A percentile compares a stretch with the other conserved stretches of the same genome.
These are phyloP conservation scores for Narthecium ossifragum DNA, from an alignment of 106 monocot species.

Conservation along the genomic window DNA sequence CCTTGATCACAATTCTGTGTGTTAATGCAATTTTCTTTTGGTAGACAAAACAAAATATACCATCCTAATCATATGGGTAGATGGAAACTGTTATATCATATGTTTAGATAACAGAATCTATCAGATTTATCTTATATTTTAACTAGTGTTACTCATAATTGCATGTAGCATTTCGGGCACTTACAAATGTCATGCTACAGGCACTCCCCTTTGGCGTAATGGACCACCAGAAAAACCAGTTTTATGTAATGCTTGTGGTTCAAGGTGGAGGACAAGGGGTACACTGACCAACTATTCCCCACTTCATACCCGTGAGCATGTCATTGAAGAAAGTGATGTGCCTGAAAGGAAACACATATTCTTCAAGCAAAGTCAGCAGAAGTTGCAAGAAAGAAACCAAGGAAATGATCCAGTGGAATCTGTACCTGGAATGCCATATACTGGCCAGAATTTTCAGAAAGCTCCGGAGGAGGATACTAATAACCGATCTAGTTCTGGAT, in stretches of 20 bases:
- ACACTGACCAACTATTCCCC: conserved; percentile 84
- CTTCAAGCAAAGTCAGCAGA: conserved; percentile 38
- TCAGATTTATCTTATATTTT: too few species aligned
- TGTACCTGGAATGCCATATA: conserved; percentile 32
- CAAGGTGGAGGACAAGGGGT: conserved; percentile 98
- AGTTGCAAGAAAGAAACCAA: conserved; percentile 47
- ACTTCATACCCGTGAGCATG: conserved; percentile 58
- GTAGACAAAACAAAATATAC: too few species aligned
- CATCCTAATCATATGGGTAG: too few species aligned
- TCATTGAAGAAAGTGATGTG: conserved; percentile 38
- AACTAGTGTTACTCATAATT: too few species aligned
- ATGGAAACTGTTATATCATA: too few species aligned
- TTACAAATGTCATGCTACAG: conserved; percentile 55
- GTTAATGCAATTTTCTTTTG: too few species aligned
- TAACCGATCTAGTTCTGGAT: conserved; percentile 84
- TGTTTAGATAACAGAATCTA: too few species aligned
- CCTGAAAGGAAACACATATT: conserved; percentile 32
- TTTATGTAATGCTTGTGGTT: conserved; percentile 97
- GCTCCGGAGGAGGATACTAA: conserved; percentile 55
- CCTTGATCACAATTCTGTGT: too few species aligned
- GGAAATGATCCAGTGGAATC: conserved; percentile 12
- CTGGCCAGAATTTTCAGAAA: conserved; percentile 55
- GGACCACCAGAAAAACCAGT: conserved; percentile 97
- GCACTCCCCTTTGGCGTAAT: conserved; percentile 97
- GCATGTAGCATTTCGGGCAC: too few species aligned